Evolutionary conservation across 768 basidiomycete species (phyloP).

Genomic region (Russula olivacea): DNA sequence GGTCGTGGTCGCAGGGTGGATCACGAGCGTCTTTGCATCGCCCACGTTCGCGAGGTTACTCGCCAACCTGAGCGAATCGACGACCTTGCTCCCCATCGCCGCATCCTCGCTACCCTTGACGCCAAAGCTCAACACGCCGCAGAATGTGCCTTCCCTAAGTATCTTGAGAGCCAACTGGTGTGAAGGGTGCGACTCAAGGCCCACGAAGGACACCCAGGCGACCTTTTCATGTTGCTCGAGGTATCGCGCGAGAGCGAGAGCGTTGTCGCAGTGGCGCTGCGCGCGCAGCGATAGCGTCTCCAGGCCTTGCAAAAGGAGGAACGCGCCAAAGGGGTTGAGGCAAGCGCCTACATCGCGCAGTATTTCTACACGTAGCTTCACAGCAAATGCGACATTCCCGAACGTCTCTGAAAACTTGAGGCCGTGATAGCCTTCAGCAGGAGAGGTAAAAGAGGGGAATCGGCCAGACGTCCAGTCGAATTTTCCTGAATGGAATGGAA

Average conservation of each 20-base stretch:
- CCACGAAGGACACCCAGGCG: slow-evolving; percentile 75
- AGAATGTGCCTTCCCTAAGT: slow-evolving; percentile 51
- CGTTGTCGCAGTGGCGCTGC: slow-evolving; percentile 67
- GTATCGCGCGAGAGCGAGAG: slow-evolving; percentile 56
- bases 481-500: slow-evolving; percentile 40
- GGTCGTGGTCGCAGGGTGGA: slow-evolving; percentile 73
- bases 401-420: slow-evolving; percentile 61
- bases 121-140: slow-evolving; percentile 77
- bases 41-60: slow-evolving; percentile 72
- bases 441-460: slow-evolving; percentile 71
- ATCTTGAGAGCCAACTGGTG: slow-evolving; percentile 53
- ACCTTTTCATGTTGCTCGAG: slow-evolving; percentile 61
- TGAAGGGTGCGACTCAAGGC: slow-evolving; percentile 55
- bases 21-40: slow-evolving; percentile 75
- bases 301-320: slow-evolving; percentile 71
- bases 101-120: slow-evolving; percentile 54
- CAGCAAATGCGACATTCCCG: slow-evolving; percentile 54
- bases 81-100: slow-evolving; percentile 47
- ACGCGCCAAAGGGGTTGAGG: slow-evolving; percentile 67
- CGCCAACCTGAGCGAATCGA: slow-evolving; percentile 65
- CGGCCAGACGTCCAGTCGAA: slow-evolving; percentile 71
- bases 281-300: slow-evolving; percentile 70
- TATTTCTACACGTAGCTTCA: slow-evolving; percentile 58
- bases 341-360: slow-evolving; percentile 63
- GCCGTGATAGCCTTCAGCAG: slow-evolving; percentile 73